These are phyloP conservation scores for Aspergillus proliferans DNA, from an alignment of 2,329 filamentous ascomycete species.

Conservation along the genomic window DNA sequence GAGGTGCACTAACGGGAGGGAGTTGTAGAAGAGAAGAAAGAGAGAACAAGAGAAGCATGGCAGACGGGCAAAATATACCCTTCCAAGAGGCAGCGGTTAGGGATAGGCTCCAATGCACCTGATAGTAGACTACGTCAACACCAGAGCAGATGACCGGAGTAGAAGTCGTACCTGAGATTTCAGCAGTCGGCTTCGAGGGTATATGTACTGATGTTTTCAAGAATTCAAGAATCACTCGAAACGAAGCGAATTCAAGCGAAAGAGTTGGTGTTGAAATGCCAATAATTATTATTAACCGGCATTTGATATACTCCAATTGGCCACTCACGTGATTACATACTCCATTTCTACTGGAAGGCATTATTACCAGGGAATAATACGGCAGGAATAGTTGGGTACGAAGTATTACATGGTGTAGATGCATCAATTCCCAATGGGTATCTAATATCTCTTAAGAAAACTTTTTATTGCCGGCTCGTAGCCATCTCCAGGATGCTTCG, in stretches of 20 bases:
- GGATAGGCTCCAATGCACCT: no score
- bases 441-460: constrained; percentile 2
- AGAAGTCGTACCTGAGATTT: no score
- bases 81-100: no score
- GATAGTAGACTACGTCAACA: no score
- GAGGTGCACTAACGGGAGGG: constrained; percentile 15
- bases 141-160: no score
- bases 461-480: constrained; percentile 9
- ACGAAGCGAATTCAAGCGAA: neutral
- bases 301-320: neutral
- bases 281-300: neutral
- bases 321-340: neutral
- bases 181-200: no score
- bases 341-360: neutral
- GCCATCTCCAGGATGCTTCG: constrained; percentile 32
- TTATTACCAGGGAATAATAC: neutral
- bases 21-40: constrained; percentile 7
- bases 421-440: constrained; percentile 2
- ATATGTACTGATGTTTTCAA: no score
- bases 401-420: no score
- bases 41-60: neutral
- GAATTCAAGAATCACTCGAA: no score
- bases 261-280: neutral
- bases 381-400: neutral
- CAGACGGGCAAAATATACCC: neutral